Evolutionary conservation across 129 eudicot species (phyloP), one percentile per base, ranked within the genome.

Genomic region (Artemisia argyi): DNA sequence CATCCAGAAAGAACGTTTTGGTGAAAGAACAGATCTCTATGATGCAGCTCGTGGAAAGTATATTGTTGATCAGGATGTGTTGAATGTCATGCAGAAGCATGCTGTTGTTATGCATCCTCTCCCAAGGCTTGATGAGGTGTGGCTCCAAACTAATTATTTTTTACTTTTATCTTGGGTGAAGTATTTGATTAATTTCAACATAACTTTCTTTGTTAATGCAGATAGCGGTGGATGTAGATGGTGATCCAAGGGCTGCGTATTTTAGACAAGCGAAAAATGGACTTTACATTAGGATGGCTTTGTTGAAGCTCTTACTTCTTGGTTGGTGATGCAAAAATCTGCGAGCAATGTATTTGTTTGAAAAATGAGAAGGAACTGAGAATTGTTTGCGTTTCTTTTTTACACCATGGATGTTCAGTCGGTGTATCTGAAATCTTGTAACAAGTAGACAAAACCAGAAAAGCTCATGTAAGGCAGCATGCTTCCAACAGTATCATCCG

Each of bases 101-200:
- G 94, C 99, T 14, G 85, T 94, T 30, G 83, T 94, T 76, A 94
- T 94, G 99, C 99, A 94, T 76, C 99, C 99, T 67, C 85, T 90
- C 16, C 99, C 99, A 18, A 83, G 99, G 80, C 99, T 94, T 35
- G 99, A 94, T 73, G 99, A 94, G 99, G 97, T 39, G 97, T 87
- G 46, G 1, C 39, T 65, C 14, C n/a, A 54, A 39, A 32, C 20
- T 11, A 30, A 3, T 63, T 64, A 5, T 11, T 4, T 18, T 55
- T 54, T 42, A 54, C 14, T 20, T 42, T 11, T 50, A 28, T 18
- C 3, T 7, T 42, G 11, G 5, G 7, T 7, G n/a, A 8, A 35
- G 16, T 5, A 6, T 10, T 39, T 52, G 5, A 42, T 11, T 39
- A 57, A 11, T 11, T 10, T 14, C 3, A 3, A 13, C 17, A 4